Percentiles rank a stretch among this genome's conserved stretches.
These are phyloP conservation scores for Smithsoniella earleae DNA, from an alignment of 163 green algal genomes.

Conservation along the genomic window DNA sequence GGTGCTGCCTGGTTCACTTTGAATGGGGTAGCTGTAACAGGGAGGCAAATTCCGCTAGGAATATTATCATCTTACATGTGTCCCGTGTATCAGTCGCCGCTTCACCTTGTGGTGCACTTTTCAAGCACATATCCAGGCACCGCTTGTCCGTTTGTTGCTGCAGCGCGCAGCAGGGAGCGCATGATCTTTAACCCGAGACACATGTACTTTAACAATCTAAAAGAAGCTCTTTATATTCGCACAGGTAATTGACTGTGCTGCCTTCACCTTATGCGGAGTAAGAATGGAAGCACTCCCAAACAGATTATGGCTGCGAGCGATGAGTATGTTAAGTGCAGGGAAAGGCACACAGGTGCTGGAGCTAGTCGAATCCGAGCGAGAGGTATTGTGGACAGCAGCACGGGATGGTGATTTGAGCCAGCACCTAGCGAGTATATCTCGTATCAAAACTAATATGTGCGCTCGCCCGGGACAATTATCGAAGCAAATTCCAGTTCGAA, in stretches of 20 bases:
- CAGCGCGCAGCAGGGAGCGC: neutral
- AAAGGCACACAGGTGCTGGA: neutral
- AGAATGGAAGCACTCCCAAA: no score
- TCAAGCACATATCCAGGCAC: neutral
- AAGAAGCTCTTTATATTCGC: slow-evolving; percentile 1
- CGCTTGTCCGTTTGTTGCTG: neutral
- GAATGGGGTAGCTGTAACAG: neutral
- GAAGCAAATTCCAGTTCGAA: no score
- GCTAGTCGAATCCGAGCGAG: neutral
- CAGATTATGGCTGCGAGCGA: no score
- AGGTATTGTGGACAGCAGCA: slow-evolving; percentile 13
- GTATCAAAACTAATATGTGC: no score
- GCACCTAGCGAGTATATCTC: no score
- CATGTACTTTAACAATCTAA: slow-evolving; percentile 30
- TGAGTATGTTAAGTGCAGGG: neutral
- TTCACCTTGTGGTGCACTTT: slow-evolving; percentile 28
- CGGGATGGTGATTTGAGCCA: neutral
- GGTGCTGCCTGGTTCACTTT: slow-evolving; percentile 12
- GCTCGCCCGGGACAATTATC: no score
- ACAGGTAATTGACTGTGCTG: neutral
- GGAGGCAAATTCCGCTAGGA: slow-evolving; percentile 6
- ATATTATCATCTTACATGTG: slow-evolving; percentile 3
- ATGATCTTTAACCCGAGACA: slow-evolving; percentile 26
- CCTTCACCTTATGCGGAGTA: no score
- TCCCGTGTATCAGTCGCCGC: neutral